These are phyloP conservation scores for Physcomitrellopsis africana DNA, from an alignment of 225 moss, liverwort and hornwort species.

Conservation along the genomic window DNA sequence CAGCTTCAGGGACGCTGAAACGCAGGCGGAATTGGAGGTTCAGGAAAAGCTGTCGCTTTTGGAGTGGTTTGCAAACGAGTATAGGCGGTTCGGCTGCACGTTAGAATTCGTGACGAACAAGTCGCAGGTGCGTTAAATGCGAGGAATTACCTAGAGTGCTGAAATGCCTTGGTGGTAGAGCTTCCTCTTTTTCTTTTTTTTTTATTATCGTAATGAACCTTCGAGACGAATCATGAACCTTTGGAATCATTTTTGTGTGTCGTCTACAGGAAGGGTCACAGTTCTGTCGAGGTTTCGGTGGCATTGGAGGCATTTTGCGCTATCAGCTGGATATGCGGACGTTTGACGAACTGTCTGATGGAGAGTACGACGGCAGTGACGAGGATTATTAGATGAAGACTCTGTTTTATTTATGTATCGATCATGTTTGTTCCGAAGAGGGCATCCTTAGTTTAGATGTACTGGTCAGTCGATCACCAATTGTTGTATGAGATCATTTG, in stretches of 20 bases:
- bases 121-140: slow-evolving; percentile 53
- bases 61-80: slow-evolving; percentile 98
- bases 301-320: slow-evolving; percentile 75
- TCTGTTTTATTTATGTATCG: slow-evolving; percentile 1
- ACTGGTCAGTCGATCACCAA: slow-evolving; percentile 23
- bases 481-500: background rate
- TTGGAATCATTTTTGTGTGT: slow-evolving; percentile 1
- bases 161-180: background rate
- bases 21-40: slow-evolving; percentile 90
- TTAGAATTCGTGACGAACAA: slow-evolving; percentile 95
- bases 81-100: slow-evolving; percentile 91
- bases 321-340: slow-evolving; percentile 78
- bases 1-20: slow-evolving; percentile 82
- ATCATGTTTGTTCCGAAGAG: slow-evolving; percentile 3
- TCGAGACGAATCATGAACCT: background rate
- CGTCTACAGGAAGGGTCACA: slow-evolving; percentile 66
- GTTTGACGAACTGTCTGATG: slow-evolving; percentile 69
- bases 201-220: background rate
- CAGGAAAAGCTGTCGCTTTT: slow-evolving; percentile 82
- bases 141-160: background rate
- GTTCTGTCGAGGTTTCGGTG: slow-evolving; percentile 83
- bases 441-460: slow-evolving; percentile 23
- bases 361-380: slow-evolving; percentile 50
- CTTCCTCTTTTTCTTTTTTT: no score
- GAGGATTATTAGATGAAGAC: slow-evolving; percentile 47